phyloP scores from a whole-genome alignment of 495 filamentous ascomycete genomes.

The Venustampulla echinocandica region DNA sequence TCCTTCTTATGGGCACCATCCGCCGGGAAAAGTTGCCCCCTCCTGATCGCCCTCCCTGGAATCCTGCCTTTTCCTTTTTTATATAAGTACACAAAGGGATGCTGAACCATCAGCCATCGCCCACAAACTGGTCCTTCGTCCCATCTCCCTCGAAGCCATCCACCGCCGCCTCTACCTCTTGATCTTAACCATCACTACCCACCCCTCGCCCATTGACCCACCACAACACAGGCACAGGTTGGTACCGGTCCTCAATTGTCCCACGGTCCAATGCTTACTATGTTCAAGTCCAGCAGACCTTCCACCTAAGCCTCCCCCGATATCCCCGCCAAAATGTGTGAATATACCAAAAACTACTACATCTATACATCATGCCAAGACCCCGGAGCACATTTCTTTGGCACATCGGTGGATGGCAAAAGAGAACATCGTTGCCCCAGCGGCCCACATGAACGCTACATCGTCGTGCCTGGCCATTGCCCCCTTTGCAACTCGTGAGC shows the following conservation, averaged over 20 bases:
- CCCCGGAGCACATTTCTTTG: constrained; percentile 58
- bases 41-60: background rate
- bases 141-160: background rate
- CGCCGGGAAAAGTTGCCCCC: background rate
- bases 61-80: too few species aligned
- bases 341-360: constrained; percentile 69
- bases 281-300: background rate
- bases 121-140: too few species aligned
- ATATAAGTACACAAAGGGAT: too few species aligned
- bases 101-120: too few species aligned
- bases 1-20: background rate
- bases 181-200: background rate
- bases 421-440: constrained; percentile 51
- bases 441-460: constrained; percentile 68
- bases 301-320: background rate
- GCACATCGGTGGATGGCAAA: constrained; percentile 55
- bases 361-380: constrained; percentile 64
- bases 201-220: background rate
- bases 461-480: constrained; percentile 59
- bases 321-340: constrained; percentile 52
- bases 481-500: constrained; percentile 39
- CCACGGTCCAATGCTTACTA: background rate
- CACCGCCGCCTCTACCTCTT: background rate
- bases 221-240: background rate
- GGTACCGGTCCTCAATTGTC: background rate